Conservation (phyloP, 768 basidiomycete species). For the Boletus edulis region DNA sequence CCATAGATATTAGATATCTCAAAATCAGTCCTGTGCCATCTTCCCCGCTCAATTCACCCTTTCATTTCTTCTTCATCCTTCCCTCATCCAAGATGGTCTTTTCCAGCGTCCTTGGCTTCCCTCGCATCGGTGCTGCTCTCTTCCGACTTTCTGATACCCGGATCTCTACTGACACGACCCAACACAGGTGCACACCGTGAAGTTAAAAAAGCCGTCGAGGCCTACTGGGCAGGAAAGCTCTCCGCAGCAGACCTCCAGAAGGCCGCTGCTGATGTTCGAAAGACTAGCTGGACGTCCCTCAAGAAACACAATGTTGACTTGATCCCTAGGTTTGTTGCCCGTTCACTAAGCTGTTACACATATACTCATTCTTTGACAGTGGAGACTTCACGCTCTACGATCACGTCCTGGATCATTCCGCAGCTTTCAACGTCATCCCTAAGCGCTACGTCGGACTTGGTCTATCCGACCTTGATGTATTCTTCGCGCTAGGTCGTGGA, state of each 20-base stretch:
- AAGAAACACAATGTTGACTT: slow-evolving; percentile 85
- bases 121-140: slow-evolving; percentile 61
- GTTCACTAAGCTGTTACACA: slow-evolving; percentile 1
- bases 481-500: slow-evolving; percentile 99
- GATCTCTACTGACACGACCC: slow-evolving; percentile 1
- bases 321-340: slow-evolving; percentile 74
- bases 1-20: slow-evolving; percentile 9
- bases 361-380: slow-evolving; percentile 43
- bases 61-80: slow-evolving; percentile 4
- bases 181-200: slow-evolving; percentile 83
- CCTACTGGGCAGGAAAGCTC: slow-evolving; percentile 95
- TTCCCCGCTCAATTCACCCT: slow-evolving; percentile 5
- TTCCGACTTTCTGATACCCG: background rate
- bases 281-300: slow-evolving; percentile 83
- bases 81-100: slow-evolving; percentile 54
- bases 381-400: slow-evolving; percentile 99
- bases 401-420: slow-evolving; percentile 96
- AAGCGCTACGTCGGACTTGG: slow-evolving; percentile 87
- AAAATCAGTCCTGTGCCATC: slow-evolving; percentile 25
- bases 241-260: slow-evolving; percentile 86
- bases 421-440: slow-evolving; percentile 95
- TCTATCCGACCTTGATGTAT: slow-evolving; percentile 88
- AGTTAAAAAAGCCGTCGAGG: slow-evolving; percentile 97
- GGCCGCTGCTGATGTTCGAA: slow-evolving; percentile 83
- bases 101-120: slow-evolving; percentile 89